Evolutionary conservation across 495 filamentous ascomycete genomes (phyloP), one percentile per base, ranked within the genome.

Genomic region (Chaetomium tenue): DNA sequence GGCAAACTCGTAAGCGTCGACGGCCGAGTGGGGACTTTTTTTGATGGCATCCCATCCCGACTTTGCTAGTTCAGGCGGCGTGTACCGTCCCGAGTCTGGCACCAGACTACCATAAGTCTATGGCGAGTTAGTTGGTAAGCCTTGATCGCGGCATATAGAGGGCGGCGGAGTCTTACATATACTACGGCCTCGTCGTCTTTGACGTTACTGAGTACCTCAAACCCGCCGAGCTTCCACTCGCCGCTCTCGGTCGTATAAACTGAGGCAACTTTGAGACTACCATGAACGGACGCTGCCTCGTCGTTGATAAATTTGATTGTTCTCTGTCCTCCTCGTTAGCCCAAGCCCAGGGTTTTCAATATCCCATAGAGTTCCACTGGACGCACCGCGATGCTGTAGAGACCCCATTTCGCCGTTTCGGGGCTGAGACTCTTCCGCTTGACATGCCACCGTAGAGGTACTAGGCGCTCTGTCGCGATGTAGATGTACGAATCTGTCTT

Each of bases 261-360:
- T 0, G 93, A 96, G 2, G 91, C 89, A 23, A 89, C 86, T 60
- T 91, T 85, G 30, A 98, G 80, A 64, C 84, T 91, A 44, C 93
- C 94, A 69, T 98, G 94, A 5, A 98, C 86, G 0, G 92, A 96
- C 5, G 88, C 82, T 2, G 93, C 94, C 68, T 98, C 95, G 42
- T 90, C 88, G 70, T 98, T 97, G 69, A 98, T 90, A 70, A 98
- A 98, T 71, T 93, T 95, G 48, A 98, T 75, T 0, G 94, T 97
- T 75, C 90, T 90, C 89, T 93, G 62, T 15, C 33, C 23, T 22
- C 44, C n/a, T 48, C 18, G 51, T 72, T 60, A 75, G 71, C 40
- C 52, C 23, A 5, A 5, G 44, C n/a, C 18, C n/a, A 7, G 23
- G 3, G 37, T 23, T 16, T 13, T 15, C 20, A 6, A 16, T 26